Base-by-base conservation (phyloP, 108 stramenopile species). In the Nitzschia sp. region DNA sequence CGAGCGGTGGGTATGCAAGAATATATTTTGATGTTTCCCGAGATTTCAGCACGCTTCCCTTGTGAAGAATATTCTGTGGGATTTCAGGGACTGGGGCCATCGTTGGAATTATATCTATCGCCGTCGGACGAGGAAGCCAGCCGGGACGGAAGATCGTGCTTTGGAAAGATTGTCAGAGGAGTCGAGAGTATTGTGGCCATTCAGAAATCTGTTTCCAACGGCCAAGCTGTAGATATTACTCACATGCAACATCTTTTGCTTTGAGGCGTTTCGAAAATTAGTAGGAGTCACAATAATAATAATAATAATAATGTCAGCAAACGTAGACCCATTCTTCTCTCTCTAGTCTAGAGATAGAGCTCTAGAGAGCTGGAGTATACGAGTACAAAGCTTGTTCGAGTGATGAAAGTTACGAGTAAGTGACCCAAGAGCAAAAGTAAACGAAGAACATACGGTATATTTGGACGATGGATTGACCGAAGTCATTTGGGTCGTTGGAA, bases 101-200 rank as follows among this genome's bases (percentile, higher is more conserved):
- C 13, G 8, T 41, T 61, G 60, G 41, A 61, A 23, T 32, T 61
- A 23, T 61, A 61, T 25, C n/a, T 1, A 1, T n/a, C 35, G n/a
- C 29, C n/a, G 17, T 32, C 23, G 22, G 17, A 16, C 0, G 5
- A 56, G 2, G 57, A 58, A 2, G n/a, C n/a, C n/a, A n/a, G n/a
- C n/a, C n/a, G n/a, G n/a, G n/a, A n/a, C n/a, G 29, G 31, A 31
- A 41, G 45, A 2, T 41, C 60, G 1, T 61, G 60, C 33, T 61
- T 61, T 61, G 60, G 60, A 61, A 61, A 22, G 15, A 27, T 61
- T 23, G 4, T 44, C 33, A 27, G 41, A 8, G 60, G 60, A 25
- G 41, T 11, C 1, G 60, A 61, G 41, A 38, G 15, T 61, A 0
- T 61, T 0, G 41, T 8, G 9, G 6, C 19, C 1, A 31, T 61